phyloP scores from a whole-genome alignment of 306 rosid species.

The Glycine soja region DNA sequence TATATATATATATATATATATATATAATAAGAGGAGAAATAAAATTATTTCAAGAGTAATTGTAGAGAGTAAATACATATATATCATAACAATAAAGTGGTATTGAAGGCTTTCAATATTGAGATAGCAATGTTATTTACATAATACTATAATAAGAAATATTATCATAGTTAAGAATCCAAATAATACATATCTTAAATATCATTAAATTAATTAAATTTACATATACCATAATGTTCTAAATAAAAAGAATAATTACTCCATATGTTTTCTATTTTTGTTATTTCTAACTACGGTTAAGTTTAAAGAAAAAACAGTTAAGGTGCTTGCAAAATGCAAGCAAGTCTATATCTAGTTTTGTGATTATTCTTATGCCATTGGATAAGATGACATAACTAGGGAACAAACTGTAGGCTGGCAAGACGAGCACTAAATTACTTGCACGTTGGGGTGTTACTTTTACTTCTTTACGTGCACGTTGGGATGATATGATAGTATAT shows the following conservation, averaged over 20 bases:
- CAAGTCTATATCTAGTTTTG: not conserved
- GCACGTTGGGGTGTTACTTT: constrained; percentile 36
- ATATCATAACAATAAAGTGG: too few relatives aligned
- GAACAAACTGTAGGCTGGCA: not conserved
- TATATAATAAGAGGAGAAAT: too few relatives aligned
- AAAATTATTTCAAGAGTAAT: too few relatives aligned
- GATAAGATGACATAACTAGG: not conserved
- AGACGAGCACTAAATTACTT: not conserved
- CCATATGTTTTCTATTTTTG: not conserved
- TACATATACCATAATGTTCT: not conserved
- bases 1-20: too few relatives aligned
- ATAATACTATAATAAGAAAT: too few relatives aligned
- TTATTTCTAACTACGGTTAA: not conserved
- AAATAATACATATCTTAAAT: not conserved
- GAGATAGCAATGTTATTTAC: too few relatives aligned
- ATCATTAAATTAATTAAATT: not conserved
- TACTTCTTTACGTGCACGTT: constrained; percentile 23
- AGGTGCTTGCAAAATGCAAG: not conserved
- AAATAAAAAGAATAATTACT: not conserved
- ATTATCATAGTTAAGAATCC: not conserved
- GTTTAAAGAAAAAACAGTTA: not conserved
- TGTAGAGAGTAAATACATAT: too few relatives aligned
- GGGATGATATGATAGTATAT: constrained; percentile 34
- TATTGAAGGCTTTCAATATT: too few relatives aligned
- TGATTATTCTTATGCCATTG: not conserved